phyloP scores from a whole-genome alignment of 2,329 filamentous ascomycete genomes.

The Verticillium isaacii region DNA sequence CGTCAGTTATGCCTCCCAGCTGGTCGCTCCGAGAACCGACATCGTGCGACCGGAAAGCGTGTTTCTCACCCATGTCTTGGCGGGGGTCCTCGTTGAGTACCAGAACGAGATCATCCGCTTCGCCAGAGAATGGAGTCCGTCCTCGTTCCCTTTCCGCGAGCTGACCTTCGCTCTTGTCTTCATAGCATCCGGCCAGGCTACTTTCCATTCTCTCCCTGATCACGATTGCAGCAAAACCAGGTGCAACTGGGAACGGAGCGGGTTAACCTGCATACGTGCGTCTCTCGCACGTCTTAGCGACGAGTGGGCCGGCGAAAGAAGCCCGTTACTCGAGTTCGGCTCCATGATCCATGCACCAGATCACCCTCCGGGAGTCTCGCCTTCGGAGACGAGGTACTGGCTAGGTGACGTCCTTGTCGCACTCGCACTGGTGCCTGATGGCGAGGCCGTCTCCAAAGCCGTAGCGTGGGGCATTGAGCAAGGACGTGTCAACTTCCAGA shows the following conservation, averaged over 20 bases:
- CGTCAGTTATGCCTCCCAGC: too few species aligned
- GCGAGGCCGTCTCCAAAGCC: constrained; percentile 9
- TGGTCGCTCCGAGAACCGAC: too few species aligned
- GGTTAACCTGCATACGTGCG: too few species aligned
- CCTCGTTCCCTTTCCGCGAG: constrained; percentile 15
- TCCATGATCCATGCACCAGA: constrained; percentile 6
- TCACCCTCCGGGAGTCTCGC: constrained; percentile 5
- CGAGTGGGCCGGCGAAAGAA: too few species aligned
- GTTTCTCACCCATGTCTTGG: constrained; percentile 7
- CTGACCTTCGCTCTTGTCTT: constrained; percentile 12
- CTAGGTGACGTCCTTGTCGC: constrained; percentile 8
- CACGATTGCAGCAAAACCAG: too few species aligned
- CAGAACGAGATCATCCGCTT: constrained; percentile 6
- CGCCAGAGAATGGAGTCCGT: constrained; percentile 11
- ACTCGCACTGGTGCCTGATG: constrained; percentile 9
- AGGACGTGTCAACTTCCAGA: constrained; percentile 13
- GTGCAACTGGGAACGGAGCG: too few species aligned
- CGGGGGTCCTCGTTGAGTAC: constrained; percentile 4
- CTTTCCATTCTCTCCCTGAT: constrained; percentile 1
- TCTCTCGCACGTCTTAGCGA: too few species aligned
- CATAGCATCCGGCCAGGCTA: constrained; percentile 8
- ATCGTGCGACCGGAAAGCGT: neutral
- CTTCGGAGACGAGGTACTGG: constrained; percentile 11
- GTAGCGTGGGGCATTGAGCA: constrained; percentile 12
- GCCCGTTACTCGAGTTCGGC: constrained; percentile 4